These are phyloP conservation scores for Neoboletus brunneissimus DNA, from an alignment of 768 basidiomycete genomes.

Conservation along the genomic window DNA sequence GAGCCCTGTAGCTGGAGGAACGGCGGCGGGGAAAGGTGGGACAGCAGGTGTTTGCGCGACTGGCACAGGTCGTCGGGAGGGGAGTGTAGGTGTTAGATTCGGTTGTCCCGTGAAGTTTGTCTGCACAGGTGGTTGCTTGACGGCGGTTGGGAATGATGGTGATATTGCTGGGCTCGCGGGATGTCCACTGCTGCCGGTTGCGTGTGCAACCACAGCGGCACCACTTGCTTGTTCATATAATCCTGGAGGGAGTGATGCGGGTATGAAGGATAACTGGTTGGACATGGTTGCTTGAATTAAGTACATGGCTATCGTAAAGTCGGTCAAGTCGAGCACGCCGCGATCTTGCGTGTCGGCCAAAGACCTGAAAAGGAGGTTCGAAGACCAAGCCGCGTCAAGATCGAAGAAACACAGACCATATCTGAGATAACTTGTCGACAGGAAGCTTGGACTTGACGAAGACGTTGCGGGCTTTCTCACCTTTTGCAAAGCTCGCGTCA, in stretches of 20 bases:
- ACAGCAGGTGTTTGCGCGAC: conserved; percentile 19
- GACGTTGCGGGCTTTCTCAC: conserved; percentile 84
- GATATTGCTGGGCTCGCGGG: conserved; percentile 56
- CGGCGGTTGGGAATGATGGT: conserved; percentile 40
- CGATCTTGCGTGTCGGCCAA: conserved; percentile 94
- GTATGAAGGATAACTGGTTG: conserved; percentile 66
- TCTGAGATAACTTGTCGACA: conserved; percentile 84
- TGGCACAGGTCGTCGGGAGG: conserved; percentile 21
- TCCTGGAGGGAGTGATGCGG: conserved; percentile 72
- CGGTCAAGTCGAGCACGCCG: conserved; percentile 81
- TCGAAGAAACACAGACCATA: conserved; percentile 61
- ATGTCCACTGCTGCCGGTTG: conserved; percentile 58
- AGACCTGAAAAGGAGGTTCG: conserved; percentile 50
- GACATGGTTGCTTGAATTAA: conserved; percentile 94
- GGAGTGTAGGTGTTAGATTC: conserved; percentile 22
- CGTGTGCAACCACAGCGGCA: conserved; percentile 42
- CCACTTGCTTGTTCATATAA: conserved; percentile 81
- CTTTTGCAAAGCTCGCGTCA: conserved; percentile 29
- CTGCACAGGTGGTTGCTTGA: conserved; percentile 64
- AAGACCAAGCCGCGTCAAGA: background rate
- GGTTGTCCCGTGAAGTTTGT: conserved; percentile 46
- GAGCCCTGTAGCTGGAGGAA: conserved; percentile 28
- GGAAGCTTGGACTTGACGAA: conserved; percentile 90
- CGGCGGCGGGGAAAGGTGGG: conserved; percentile 30
- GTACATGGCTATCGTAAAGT: conserved; percentile 96